Base-by-base conservation (phyloP, 1,284 basidiomycete species). In the Stereum hirsutum region DNA sequence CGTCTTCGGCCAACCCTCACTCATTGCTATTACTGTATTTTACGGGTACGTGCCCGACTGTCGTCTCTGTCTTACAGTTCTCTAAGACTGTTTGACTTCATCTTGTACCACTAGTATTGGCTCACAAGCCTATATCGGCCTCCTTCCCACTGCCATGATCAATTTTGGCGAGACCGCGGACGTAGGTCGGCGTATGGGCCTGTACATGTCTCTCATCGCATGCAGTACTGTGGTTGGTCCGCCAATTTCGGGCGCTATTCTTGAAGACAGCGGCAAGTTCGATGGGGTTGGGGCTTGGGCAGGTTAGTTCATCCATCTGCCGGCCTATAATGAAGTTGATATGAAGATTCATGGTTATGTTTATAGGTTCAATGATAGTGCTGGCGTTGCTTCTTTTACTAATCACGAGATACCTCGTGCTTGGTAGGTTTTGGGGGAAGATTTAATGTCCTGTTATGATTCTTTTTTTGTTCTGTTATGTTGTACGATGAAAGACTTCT, bases 221-320 rank as follows among this genome's bases (percentile, higher is more conserved):
- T 23, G 70, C 8, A 72, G 69, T 20, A 65, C 73, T 1, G 53
- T 78, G 1, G 64, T 62, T 5, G 76, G 79, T 1, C 74, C 74
- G 17, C 76, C 77, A 0, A 75, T 79, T 47, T 75, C 74, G 7
- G 76, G 77, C 20, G 72, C 72, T 1, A 78, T 81, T 47, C 66
- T 68, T 45, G 53, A 53, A 6, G 57, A 63, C 0, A 69, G 69
- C 2, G 66, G 64, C 12, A 62, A 64, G 2, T 79, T 68, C 51
- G 58, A 65, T 19, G 65, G 54, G 5, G 77, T 80, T n/a, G 80
- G 79, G 1, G 64, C 70, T 43, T 81, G 78, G 53, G 78, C 80
- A 50, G 79, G 78, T 74, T 37, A 4, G 51, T 35, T 14, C 12
- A 2, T 19, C 28, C 14, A 33, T 20, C 17, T 2, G 2, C 30